These are phyloP conservation scores for Teratosphaeria gauchensis DNA, from an alignment of 2,329 filamentous ascomycete genomes.

Conservation along the genomic window DNA sequence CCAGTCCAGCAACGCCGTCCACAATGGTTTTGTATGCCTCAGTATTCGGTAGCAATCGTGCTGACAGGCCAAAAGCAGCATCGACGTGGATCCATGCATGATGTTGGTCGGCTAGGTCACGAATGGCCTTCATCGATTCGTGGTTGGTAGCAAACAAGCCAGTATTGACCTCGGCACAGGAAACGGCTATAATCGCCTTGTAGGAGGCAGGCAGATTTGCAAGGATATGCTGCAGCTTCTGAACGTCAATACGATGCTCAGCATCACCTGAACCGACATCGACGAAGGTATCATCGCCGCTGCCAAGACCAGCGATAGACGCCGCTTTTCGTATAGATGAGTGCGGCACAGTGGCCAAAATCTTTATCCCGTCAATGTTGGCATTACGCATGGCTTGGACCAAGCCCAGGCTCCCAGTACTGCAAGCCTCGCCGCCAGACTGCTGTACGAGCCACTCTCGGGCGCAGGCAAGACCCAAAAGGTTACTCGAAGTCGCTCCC, in stretches of 20 bases:
- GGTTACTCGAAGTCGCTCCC: conserved; percentile 57
- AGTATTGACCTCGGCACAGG: conserved; percentile 84
- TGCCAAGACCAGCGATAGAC: conserved; percentile 68
- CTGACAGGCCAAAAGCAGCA: conserved; percentile 83
- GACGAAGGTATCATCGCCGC: conserved; percentile 50
- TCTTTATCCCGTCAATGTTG: conserved; percentile 57
- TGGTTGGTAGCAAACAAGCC: conserved; percentile 62
- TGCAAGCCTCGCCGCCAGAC: background rate
- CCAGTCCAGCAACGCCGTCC: conserved; percentile 52
- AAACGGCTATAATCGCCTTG: conserved; percentile 70
- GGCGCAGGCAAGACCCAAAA: conserved; percentile 58
- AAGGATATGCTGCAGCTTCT: conserved; percentile 45
- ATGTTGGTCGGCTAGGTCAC: conserved; percentile 61
- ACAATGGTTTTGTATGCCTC: conserved; percentile 47
- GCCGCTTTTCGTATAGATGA: conserved; percentile 79
- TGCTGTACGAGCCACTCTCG: conserved; percentile 54
- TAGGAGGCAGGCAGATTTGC: conserved; percentile 20
- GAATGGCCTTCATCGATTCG: conserved; percentile 52
- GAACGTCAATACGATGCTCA: conserved; percentile 62
- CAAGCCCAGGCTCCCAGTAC: conserved; percentile 29
- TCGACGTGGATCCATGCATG: conserved; percentile 84
- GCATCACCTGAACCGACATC: conserved; percentile 46
- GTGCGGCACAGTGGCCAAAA: conserved; percentile 74
- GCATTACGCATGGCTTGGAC: conserved; percentile 55
- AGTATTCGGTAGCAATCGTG: conserved; percentile 50